Base-by-base conservation (phyloP, 768 basidiomycete species). In the Suillus alpinus region DNA sequence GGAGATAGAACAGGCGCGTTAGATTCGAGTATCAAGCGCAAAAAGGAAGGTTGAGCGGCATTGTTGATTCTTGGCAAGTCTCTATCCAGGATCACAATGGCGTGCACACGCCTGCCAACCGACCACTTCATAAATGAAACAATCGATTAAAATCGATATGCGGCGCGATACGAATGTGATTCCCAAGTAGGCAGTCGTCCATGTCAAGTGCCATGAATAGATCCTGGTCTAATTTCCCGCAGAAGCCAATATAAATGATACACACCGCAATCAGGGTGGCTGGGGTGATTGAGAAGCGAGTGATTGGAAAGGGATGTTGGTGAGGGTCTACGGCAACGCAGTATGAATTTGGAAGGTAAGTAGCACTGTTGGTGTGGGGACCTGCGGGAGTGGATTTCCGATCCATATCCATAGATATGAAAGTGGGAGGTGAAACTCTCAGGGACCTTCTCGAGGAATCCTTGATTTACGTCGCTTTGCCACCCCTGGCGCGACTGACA, bases 11-110 rank as follows among this genome's bases (percentile, higher is more conserved):
- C 58, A 51, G 59, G 62, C 39, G 43, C 37, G 56, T 65, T 53
- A 69, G 63, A 59, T 62, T 41, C 56, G 68, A 65, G 65, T 59
- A 50, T n/a, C 40, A 49, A 70, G 62, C 60, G 47, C 62, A 64
- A 67, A 73, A 70, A 63, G 60, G 65, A 72, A 72, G 66, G 65
- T 68, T 68, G 61, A 57, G 56, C 59, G 67, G 67, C 50, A 63
- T 64, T 65, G 70, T 69, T 71, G 66, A 60, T 43, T 46, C 59
- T 43, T 40, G 60, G 44, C 20, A 59, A 59, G 51, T 8, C 49
- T 59, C 57, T 53, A 40, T 59, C 55, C 58, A 63, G 60, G 59
- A 62, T 46, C 61, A 49, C 49, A 32, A 10, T 50, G 29, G 51
- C 34, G 62, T 50, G 58, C 47, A 59, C 59, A 59, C 59, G 59